Evolutionary conservation across 352 stramenopile species (phyloP).

Genomic region (Globisporangium rhizosaccharum): DNA sequence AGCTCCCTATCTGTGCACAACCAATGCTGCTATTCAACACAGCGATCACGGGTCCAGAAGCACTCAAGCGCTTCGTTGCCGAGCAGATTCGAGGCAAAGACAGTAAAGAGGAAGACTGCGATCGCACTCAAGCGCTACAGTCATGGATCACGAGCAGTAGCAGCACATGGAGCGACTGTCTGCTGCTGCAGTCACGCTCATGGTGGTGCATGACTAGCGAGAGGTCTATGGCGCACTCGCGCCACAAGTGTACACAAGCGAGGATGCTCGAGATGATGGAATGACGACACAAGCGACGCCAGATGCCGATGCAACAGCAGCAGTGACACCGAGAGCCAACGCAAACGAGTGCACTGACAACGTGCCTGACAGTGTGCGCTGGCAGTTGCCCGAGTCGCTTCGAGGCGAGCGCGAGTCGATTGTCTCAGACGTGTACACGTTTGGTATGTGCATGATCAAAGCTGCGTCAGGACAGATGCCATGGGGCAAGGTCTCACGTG

Average conservation of each 20-base stretch:
- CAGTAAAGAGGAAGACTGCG: no score
- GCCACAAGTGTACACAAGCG: neutral
- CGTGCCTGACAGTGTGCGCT: neutral
- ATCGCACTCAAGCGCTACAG: no score
- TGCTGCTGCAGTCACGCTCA: neutral
- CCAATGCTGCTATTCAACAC: no score
- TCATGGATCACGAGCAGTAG: no score
- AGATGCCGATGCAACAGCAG: neutral
- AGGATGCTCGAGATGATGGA: neutral
- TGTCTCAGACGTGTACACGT: constrained; percentile 2
- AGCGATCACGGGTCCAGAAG: no score
- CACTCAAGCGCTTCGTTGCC: no score
- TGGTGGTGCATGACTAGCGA: neutral
- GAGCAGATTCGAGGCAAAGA: no score
- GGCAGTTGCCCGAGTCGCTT: neutral
- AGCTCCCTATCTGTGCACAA: no score
- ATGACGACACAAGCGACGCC: neutral
- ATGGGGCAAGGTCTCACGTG: neutral
- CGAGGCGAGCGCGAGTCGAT: neutral
- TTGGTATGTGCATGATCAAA: constrained; percentile 4
- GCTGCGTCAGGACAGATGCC: neutral
- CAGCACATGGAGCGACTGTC: neutral
- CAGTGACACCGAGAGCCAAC: neutral
- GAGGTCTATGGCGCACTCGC: neutral
- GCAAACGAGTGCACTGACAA: neutral